Evolutionary conservation across 768 basidiomycete species (phyloP), one percentile per base, ranked within the genome.

Genomic region (Podaxis mareebaensis): DNA sequence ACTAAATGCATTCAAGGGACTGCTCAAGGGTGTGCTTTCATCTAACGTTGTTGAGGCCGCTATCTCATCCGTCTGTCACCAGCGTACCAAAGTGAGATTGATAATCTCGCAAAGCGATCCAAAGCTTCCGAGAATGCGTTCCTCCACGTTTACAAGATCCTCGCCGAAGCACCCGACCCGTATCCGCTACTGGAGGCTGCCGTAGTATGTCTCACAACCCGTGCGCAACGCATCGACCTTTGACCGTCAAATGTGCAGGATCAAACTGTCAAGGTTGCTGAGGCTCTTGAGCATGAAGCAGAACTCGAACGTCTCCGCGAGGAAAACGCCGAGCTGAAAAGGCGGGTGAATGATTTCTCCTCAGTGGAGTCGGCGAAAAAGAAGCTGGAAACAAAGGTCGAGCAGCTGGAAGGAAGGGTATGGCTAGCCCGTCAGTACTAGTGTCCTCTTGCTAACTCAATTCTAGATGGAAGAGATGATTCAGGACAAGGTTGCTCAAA

Each of bases 41-140:
- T 49, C 4, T 51, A 13, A 53, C 13, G 3, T 4, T 44, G 12
- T 24, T 53, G 36, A 28, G 36, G 20, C 28, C 54, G 15, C 64
- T 10, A 57, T 53, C 33, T 63, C 58, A 56, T 54, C 24, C 4
- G 22, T 58, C 33, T 22, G 36, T 42, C 40, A 33, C 28, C 68
- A 95, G 95, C 95, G 1, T 98, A 98, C 79, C 96, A 99, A 76
- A 85, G 89, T 3, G 97, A 99, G 78, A 98, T 99, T 62, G 97
- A 99, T 79, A 90, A 81, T 71, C 86, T 99, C 67, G 99, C 96
- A 0, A 91, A 93, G 68, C 90, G 97, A 8, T 93, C 90, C 42
- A 98, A 98, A 73, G 76, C 85, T 24, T 91, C 95, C 10, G 97
- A 99, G 81, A 96, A 92, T 70, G 93, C 95, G 0, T 99, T 99